Base-by-base conservation (phyloP, 2,329 filamentous ascomycete species). In the Alternaria angustiovoidea region DNA sequence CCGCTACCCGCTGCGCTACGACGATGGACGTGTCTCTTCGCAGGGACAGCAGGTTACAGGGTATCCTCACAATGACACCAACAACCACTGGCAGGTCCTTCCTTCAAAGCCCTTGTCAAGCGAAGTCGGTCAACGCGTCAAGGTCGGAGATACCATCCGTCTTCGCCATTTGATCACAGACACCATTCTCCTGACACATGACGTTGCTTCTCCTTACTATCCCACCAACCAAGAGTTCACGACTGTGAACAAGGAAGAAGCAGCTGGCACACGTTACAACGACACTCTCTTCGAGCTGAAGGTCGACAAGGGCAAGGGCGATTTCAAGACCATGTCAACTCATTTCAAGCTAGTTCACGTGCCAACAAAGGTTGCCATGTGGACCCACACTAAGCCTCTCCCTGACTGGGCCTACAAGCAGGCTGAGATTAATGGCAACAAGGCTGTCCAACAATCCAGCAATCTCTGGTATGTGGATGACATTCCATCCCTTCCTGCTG, bases 141-240 rank as follows among this genome's bases (percentile, higher is more conserved):
- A 87, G 79, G 93, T 96, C 77, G 90, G 93, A 66, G 94, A 97
- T 65, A 80, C 94, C 53, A 87, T 99, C 59, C 90, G 94, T 71
- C 88, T 99, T 56, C 89, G 91, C 68, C 95, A 99, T 76, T 68
- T 96, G 44, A 89, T 89, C 46, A 99, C 95, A 5, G 88, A 98
- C 77, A 91, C 89, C 42, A 85, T 94, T 67, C 89, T 99, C 24
- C 82, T 99, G 57, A 96, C 94, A 4, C 95, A 99, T 79, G 95
- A 99, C 80, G 95, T 99, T 64, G 95, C 95, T 20, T 99, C 95
- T 53, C 95, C 95, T 28, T 97, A 90, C 82, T 96, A 89, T 79
- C 94, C 95, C 5, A 99, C 95, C 62, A 99, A 99, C 85, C 95
- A 99, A 80, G 95, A 99, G 78, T 99, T 99, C 76, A 98, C 95